These are phyloP conservation scores for Phaeosphaeriaceae sp. DNA, from an alignment of 2,329 filamentous ascomycete genomes.

Conservation along the genomic window DNA sequence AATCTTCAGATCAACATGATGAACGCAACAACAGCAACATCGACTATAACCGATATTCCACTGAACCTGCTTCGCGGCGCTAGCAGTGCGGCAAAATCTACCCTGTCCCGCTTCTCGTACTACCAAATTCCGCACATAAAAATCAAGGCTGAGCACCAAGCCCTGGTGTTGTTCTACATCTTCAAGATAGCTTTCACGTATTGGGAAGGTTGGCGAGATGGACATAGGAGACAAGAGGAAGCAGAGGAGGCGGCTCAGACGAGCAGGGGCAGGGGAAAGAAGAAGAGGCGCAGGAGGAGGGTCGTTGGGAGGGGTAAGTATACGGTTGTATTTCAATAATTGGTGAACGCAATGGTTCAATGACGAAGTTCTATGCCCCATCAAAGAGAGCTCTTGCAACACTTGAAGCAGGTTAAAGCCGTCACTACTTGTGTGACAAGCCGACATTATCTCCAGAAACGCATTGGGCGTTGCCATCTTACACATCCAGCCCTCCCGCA, in stretches of 20 bases:
- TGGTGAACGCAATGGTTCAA: not conserved
- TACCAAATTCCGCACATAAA: slow-evolving; percentile 21
- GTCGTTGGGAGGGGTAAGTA: slow-evolving; percentile 9
- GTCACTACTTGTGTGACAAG: not conserved
- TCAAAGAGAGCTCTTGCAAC: too few species aligned
- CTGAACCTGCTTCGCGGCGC: not conserved
- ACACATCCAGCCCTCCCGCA: too few species aligned
- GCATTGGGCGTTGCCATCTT: too few species aligned
- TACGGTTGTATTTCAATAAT: slow-evolving; percentile 2
- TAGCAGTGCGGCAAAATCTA: not conserved
- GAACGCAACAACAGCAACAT: not conserved
- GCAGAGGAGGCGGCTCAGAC: not conserved
- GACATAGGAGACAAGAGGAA: not conserved
- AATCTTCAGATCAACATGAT: not conserved
- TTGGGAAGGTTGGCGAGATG: slow-evolving; percentile 10
- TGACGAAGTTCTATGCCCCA: not conserved
- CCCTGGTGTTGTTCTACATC: slow-evolving; percentile 15
- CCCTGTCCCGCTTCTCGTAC: slow-evolving; percentile 12
- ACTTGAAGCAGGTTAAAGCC: not conserved
- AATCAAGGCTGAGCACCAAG: slow-evolving; percentile 24
- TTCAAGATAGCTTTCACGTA: slow-evolving; percentile 9
- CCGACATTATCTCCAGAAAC: too few species aligned
- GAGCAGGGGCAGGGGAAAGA: not conserved
- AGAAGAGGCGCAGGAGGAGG: not conserved
- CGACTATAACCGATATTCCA: not conserved